A percentile compares a stretch with the other conserved stretches of the same genome.
phyloP scores from a whole-genome alignment of 805 yeast species.

The Wickerhamia fluorescens region DNA sequence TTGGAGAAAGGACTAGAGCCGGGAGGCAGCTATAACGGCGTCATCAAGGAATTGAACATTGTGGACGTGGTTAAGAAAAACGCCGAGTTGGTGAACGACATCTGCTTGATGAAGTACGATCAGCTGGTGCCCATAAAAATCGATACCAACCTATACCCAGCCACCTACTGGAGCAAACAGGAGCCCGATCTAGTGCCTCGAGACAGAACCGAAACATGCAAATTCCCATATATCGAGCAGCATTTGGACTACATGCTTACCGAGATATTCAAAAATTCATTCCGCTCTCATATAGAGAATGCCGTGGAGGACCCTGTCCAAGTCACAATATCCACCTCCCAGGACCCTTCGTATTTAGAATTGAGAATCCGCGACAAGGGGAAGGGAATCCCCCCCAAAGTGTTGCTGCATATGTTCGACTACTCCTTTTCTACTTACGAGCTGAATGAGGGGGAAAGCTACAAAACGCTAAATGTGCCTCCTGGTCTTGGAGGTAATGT shows the following conservation, averaged over 20 bases:
- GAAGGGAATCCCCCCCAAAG: constrained; percentile 72
- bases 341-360: constrained; percentile 43
- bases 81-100: constrained; percentile 72
- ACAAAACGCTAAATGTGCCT: constrained; percentile 56
- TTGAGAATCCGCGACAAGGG: constrained; percentile 81
- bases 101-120: constrained; percentile 79
- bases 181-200: constrained; percentile 11
- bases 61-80: constrained; percentile 56
- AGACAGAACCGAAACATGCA: constrained; percentile 41
- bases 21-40: constrained; percentile 48
- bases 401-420: constrained; percentile 66
- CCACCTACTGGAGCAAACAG: constrained; percentile 21
- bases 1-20: constrained; percentile 31
- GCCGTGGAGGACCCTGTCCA: constrained; percentile 31
- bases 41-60: constrained; percentile 62
- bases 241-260: constrained; percentile 84
- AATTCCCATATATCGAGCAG: constrained; percentile 76
- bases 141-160: constrained; percentile 32
- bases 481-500: constrained; percentile 65
- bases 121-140: constrained; percentile 56
- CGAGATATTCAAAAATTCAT: constrained; percentile 81
- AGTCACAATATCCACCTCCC: constrained; percentile 30
- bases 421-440: constrained; percentile 82
- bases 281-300: constrained; percentile 81
- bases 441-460: constrained; percentile 48